phyloP scores from a whole-genome alignment of 345 rosid genomes.

The Gossypioides kirkii region DNA sequence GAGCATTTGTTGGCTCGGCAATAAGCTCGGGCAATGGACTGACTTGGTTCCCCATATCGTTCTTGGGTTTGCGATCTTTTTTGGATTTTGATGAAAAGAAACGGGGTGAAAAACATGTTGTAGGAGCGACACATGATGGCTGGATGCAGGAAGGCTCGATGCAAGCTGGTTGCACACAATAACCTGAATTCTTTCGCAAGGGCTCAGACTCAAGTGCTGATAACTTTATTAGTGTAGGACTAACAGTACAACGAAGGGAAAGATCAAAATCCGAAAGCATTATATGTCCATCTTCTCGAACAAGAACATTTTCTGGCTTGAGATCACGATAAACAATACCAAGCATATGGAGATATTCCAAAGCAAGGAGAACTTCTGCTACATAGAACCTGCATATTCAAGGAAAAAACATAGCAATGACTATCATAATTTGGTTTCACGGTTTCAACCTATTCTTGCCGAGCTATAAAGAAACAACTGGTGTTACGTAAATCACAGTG shows the following conservation, averaged over 20 bases:
- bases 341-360: constrained; percentile 87
- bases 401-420: constrained; percentile 7
- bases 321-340: constrained; percentile 82
- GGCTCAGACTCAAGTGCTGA: constrained; percentile 40
- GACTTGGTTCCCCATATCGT: constrained; percentile 50
- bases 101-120: constrained; percentile 56
- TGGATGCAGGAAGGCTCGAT: constrained; percentile 46
- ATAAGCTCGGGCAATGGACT: constrained; percentile 77
- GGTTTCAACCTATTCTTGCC: not conserved
- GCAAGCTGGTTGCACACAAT: constrained; percentile 60
- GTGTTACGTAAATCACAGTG: not conserved
- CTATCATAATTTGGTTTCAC: not conserved
- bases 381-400: constrained; percentile 58
- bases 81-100: constrained; percentile 53
- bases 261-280: constrained; percentile 92
- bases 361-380: constrained; percentile 74
- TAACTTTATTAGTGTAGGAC: constrained; percentile 54
- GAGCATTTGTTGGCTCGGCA: constrained; percentile 83
- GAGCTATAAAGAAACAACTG: not conserved
- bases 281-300: constrained; percentile 83
- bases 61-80: constrained; percentile 46
- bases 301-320: constrained; percentile 86
- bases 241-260: constrained; percentile 60
- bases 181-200: constrained; percentile 46
- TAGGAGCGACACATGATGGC: constrained; percentile 57